Evolutionary conservation across 495 filamentous ascomycete genomes (phyloP).

Genomic region (Bacidia gigantensis): DNA sequence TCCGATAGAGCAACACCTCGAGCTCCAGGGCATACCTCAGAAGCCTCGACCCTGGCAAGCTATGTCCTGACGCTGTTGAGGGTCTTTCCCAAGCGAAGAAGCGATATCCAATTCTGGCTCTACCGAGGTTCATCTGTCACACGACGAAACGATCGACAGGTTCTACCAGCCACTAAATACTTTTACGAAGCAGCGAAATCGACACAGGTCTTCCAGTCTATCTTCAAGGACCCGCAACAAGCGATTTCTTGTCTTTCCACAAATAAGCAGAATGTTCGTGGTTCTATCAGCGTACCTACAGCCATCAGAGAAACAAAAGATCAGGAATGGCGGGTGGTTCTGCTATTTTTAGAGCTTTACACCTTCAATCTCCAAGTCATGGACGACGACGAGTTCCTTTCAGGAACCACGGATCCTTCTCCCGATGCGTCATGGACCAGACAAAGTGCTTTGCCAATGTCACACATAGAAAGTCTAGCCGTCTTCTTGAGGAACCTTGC

Average conservation of each 20-base stretch:
- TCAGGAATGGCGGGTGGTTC: constrained; percentile 75
- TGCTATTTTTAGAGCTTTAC: constrained; percentile 89
- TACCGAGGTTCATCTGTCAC: constrained; percentile 62
- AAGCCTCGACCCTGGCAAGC: constrained; percentile 64
- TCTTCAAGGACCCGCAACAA: constrained; percentile 40
- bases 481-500: constrained; percentile 85
- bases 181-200: constrained; percentile 69
- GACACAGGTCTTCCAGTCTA: constrained; percentile 51
- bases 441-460: constrained; percentile 54
- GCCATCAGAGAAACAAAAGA: constrained; percentile 28
- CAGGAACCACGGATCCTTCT: constrained; percentile 26
- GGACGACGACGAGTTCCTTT: constrained; percentile 64
- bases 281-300: constrained; percentile 7
- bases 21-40: constrained; percentile 25
- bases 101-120: constrained; percentile 93
- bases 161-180: constrained; percentile 64
- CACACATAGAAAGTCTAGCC: constrained; percentile 59
- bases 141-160: constrained; percentile 9
- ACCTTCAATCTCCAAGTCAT: constrained; percentile 81
- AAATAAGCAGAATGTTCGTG: not conserved
- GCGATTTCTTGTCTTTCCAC: not conserved
- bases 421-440: constrained; percentile 36
- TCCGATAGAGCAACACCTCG: constrained; percentile 18
- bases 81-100: constrained; percentile 68
- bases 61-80: constrained; percentile 77